phyloP scores from a whole-genome alignment of 768 basidiomycete species.

The Gloeostereum incarnatum region DNA sequence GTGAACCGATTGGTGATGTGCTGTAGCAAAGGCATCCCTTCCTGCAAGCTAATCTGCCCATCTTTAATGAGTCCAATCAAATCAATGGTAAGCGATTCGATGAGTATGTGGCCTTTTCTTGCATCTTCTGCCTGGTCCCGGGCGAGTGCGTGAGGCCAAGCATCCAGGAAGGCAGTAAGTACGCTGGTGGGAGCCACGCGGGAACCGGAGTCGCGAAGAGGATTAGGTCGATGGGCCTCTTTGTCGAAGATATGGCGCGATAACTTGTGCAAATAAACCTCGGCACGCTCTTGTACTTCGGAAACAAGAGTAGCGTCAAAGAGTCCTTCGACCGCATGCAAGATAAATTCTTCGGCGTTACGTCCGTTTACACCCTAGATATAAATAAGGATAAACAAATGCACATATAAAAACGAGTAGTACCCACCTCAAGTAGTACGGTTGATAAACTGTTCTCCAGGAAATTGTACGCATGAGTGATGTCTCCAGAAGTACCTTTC shows the following conservation, averaged over 20 bases:
- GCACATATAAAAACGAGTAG: not conserved
- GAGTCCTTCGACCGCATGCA: constrained; percentile 61
- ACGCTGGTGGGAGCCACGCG: constrained; percentile 49
- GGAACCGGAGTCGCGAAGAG: constrained; percentile 40
- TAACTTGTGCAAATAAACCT: constrained; percentile 59
- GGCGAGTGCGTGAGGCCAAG: constrained; percentile 67
- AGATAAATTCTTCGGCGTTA: constrained; percentile 69
- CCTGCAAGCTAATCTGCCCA: constrained; percentile 35
- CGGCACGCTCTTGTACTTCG: constrained; percentile 63
- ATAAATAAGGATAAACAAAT: constrained; percentile 3
- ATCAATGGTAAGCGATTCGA: constrained; percentile 56
- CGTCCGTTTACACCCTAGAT: constrained; percentile 59
- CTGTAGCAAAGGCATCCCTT: constrained; percentile 62
- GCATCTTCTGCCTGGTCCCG: constrained; percentile 55
- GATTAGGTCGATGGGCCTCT: constrained; percentile 60
- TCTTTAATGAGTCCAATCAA: constrained; percentile 48
- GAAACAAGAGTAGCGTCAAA: constrained; percentile 67
- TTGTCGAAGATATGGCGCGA: constrained; percentile 63
- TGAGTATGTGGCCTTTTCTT: constrained; percentile 46
- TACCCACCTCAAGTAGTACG: constrained; percentile 65
- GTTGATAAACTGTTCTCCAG: constrained; percentile 65
- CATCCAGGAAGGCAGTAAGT: constrained; percentile 70
- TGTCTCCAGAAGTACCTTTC: constrained; percentile 39
- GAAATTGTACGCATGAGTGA: constrained; percentile 52
- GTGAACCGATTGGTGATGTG: constrained; percentile 79